phyloP scores from a whole-genome alignment of 2,329 filamentous ascomycete genomes.

The Plenodomus lindquistii region DNA sequence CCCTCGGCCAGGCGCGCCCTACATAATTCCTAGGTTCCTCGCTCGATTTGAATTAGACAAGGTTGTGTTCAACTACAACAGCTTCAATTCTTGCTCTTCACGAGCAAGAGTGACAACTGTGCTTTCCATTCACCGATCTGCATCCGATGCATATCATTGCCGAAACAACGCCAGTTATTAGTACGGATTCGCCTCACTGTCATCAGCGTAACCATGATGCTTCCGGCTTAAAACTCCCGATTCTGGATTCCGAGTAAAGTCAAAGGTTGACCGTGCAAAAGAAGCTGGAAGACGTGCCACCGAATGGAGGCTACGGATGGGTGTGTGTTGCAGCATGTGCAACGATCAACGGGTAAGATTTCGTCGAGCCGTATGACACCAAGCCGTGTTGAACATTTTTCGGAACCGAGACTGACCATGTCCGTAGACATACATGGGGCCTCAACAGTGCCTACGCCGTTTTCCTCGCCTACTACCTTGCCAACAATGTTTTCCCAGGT shows the following conservation, averaged over 20 bases:
- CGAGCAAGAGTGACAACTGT: not conserved
- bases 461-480: constrained; percentile 72
- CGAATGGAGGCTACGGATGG: constrained; percentile 66
- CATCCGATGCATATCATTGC: not conserved
- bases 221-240: not conserved
- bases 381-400: not conserved
- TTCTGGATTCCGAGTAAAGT: not conserved
- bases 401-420: not conserved
- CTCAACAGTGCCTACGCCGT: constrained; percentile 73
- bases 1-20: not conserved
- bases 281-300: constrained; percentile 48
- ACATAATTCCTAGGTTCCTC: not conserved
- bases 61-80: not conserved
- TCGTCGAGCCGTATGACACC: not conserved
- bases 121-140: not conserved
- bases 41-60: not conserved
- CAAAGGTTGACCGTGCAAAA: not conserved
- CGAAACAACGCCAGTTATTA: not conserved
- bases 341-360: constrained; percentile 30
- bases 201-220: not conserved
- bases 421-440: constrained; percentile 67
- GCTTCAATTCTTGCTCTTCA: not conserved
- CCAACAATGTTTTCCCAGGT: constrained; percentile 63
- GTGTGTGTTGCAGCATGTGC: constrained; percentile 51
- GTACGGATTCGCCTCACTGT: no score